Evolutionary conservation across 2,329 filamentous ascomycete genomes (phyloP), one percentile per base, ranked within the genome.

Genomic region (Pochonia chlamydosporia): DNA sequence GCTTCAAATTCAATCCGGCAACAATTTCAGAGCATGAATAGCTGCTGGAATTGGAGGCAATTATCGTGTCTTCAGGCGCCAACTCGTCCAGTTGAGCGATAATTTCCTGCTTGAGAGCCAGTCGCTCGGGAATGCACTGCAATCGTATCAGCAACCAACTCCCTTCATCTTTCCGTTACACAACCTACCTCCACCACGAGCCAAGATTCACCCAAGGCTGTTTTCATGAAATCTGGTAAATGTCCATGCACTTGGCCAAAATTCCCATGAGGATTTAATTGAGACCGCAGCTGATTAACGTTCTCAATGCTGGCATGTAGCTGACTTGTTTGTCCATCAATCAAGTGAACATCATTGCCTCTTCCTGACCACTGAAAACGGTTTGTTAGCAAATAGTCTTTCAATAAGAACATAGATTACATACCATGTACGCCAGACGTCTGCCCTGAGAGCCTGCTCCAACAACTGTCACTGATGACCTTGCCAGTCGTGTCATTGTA

Each of bases 11-110:
- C 20, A 73, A 45, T 0, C 59, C 61, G 1, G 67, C 56, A 1
- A 72, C 49, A n/a, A 74, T 71, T 43, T 73, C 69, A 0, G 59
- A 58, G 18, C 68, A 71, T 6, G 65, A 63, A 51, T 71, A 73
- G 43, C 70, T 73, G 48, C 70, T 73, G 1, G 72, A 74, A 44
- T 75, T 75, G 0, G 69, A 72, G 0, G 68, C 71, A 39, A 75
- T 64, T 5, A 73, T 67, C 0, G 64, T 65, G 1, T 65, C 59
- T 1, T 56, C 48, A 0, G 58, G 54, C 0, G 70, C 63, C 2
- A 67, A 40, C 1, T 58, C 48, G 51, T 73, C 72, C 2, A 75
- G 56, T 20, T 72, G 54, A 1, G 49, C 37, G 21, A 75, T 63
- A 4, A 71, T 57, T 2, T 59, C 53, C 40, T 57, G 63, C 51